These are phyloP conservation scores for Dactylellina haptotyla DNA, from an alignment of 2,329 filamentous ascomycete species.

Conservation along the genomic window DNA sequence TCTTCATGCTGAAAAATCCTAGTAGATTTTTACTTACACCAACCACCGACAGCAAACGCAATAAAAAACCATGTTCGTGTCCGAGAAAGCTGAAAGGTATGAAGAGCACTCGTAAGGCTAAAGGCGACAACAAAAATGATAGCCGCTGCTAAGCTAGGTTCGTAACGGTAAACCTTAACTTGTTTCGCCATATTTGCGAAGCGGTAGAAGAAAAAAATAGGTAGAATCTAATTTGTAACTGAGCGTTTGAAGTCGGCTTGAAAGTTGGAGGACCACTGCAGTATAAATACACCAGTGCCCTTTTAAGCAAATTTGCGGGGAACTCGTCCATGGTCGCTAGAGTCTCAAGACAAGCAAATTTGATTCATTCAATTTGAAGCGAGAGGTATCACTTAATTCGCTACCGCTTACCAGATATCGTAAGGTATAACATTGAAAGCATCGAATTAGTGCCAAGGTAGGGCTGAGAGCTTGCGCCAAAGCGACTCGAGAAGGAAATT, in stretches of 20 bases:
- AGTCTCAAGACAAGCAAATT: too few relatives aligned
- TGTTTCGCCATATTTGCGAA: background rate
- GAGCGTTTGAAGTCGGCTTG: background rate
- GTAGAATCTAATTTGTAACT: too few relatives aligned
- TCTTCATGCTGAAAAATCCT: constrained; percentile 13
- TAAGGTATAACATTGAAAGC: background rate
- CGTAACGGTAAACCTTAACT: constrained; percentile 56
- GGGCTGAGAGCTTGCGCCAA: background rate
- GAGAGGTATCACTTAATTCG: background rate
- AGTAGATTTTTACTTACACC: constrained; percentile 62
- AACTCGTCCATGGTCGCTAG: too few relatives aligned
- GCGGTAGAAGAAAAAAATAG: background rate
- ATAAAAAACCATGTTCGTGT: constrained; percentile 65
- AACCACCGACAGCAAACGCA: constrained; percentile 63
- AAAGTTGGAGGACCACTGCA: background rate
- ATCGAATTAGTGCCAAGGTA: background rate
- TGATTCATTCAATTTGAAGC: background rate
- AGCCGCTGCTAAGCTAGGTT: constrained; percentile 64
- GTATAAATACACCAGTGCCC: constrained; percentile 9
- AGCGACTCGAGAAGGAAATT: background rate
- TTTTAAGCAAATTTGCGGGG: too few relatives aligned
- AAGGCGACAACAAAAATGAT: constrained; percentile 65
- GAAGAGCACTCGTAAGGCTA: constrained; percentile 61
- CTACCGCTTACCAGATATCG: background rate
- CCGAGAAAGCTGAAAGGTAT: constrained; percentile 61